phyloP scores from a whole-genome alignment of 306 rosid genomes.

The Dalbergia cultrata region DNA sequence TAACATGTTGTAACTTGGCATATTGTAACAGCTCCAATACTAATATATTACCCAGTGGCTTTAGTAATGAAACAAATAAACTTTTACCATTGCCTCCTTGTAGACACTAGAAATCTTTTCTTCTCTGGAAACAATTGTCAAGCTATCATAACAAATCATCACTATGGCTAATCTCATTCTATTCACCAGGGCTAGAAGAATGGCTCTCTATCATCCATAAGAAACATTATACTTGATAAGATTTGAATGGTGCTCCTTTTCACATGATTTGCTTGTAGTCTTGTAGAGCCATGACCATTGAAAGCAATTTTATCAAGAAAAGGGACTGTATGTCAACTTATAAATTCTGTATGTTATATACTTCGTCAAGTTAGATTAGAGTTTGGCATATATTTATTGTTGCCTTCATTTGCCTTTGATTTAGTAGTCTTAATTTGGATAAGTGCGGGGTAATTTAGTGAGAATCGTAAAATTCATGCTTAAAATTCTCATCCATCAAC shows the following conservation, averaged over 20 bases:
- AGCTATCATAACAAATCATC: conserved; percentile 15
- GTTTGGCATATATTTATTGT: conserved; percentile 9
- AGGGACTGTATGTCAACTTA: conserved; percentile 24
- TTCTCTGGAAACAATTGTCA: conserved; percentile 17
- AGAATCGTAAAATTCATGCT: conserved; percentile 11
- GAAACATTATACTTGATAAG: conserved; percentile 15
- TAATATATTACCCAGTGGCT: neutral
- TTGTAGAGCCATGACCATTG: conserved; percentile 3
- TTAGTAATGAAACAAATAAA: conserved; percentile 19
- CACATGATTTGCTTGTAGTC: conserved; percentile 13
- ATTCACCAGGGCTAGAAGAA: conserved; percentile 28
- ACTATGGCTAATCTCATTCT: conserved; percentile 5
- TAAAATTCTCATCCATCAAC: neutral
- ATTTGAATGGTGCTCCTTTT: conserved; percentile 18
- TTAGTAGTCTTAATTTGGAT: conserved; percentile 33
- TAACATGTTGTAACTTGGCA: conserved; percentile 1
- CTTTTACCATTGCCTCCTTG: neutral
- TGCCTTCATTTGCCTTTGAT: neutral
- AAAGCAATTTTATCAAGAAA: conserved; percentile 2
- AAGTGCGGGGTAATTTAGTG: neutral
- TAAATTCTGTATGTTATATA: neutral
- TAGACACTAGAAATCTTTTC: neutral
- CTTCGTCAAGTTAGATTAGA: conserved; percentile 7
- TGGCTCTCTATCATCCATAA: neutral
- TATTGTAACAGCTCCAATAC: neutral